These are phyloP conservation scores for Deuterostichococcus epilithicus DNA, from an alignment of 139 green algal genomes.

Conservation along the genomic window DNA sequence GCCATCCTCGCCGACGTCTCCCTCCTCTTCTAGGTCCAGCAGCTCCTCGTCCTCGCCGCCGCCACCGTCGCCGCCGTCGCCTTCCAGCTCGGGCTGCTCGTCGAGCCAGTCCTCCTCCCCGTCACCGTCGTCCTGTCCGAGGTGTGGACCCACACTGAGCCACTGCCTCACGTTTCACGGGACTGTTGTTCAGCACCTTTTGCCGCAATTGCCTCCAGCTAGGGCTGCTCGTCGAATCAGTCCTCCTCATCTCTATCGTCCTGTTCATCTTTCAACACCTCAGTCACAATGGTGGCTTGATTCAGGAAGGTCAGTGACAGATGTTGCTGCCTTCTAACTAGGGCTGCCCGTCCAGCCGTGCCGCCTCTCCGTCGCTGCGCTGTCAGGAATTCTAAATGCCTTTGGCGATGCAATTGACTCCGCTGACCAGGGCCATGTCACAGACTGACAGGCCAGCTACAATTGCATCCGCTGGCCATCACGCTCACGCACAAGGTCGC, in stretches of 20 bases:
- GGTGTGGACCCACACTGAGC: neutral
- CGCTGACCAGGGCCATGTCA: no score
- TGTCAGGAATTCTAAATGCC: no score
- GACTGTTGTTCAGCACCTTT: neutral
- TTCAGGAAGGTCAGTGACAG: constrained; percentile 10
- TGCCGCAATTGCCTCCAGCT: neutral
- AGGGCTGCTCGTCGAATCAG: neutral
- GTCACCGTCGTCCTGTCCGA: neutral
- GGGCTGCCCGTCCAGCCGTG: no score
- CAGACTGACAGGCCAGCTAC: no score
- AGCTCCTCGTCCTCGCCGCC: neutral
- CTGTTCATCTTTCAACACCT: neutral
- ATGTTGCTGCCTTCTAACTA: no score
- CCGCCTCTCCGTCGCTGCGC: no score
- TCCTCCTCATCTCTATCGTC: constrained; percentile 8
- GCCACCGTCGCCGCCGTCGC: neutral
- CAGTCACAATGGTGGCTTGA: neutral
- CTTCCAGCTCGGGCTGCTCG: neutral
- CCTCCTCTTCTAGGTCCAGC: constrained; percentile 2
- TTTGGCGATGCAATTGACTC: no score
- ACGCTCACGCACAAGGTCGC: no score
- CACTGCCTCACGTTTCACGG: no score
- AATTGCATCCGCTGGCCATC: no score
- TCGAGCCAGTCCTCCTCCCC: constrained; percentile 7
- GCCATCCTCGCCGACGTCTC: constrained; percentile 3